Evolutionary conservation across 2,329 filamentous ascomycete species (phyloP).

Genomic region (Claviceps pazoutovae): DNA sequence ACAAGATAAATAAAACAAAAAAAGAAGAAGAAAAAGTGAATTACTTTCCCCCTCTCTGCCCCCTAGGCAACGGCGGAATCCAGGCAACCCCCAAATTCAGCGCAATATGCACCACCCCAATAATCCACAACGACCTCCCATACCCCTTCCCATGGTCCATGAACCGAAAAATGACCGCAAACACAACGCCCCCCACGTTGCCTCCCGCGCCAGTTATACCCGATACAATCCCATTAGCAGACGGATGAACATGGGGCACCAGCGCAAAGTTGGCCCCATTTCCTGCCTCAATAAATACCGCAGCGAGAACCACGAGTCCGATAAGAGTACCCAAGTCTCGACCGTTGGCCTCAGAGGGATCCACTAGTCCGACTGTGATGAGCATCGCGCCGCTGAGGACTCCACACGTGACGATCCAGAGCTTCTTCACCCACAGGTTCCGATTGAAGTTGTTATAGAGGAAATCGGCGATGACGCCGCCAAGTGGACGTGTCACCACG

Average conservation of each 20-base stretch:
- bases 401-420: constrained; percentile 42
- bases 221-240: constrained; percentile 64
- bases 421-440: constrained; percentile 23
- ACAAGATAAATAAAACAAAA: not conserved
- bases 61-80: constrained; percentile 40
- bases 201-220: constrained; percentile 68
- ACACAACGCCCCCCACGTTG: constrained; percentile 75
- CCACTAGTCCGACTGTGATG: constrained; percentile 47
- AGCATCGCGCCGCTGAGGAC: constrained; percentile 43
- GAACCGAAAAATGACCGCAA: constrained; percentile 73
- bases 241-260: constrained; percentile 74
- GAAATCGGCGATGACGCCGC: constrained; percentile 42
- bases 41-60: constrained; percentile 20
- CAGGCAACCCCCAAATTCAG: constrained; percentile 51
- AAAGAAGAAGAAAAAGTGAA: not conserved
- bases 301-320: constrained; percentile 62
- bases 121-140: constrained; percentile 63
- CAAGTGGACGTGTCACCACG: constrained; percentile 50
- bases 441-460: constrained; percentile 27
- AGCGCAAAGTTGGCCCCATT: constrained; percentile 82
- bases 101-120: constrained; percentile 59
- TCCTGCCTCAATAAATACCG: constrained; percentile 69
- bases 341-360: constrained; percentile 41
- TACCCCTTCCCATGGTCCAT: constrained; percentile 48
- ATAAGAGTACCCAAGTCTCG: constrained; percentile 44